Percentiles rank a stretch among this genome's conserved stretches.
Evolutionary conservation across 2,329 filamentous ascomycete genomes (phyloP).

Genomic region (Talaromyces verruculosus): DNA sequence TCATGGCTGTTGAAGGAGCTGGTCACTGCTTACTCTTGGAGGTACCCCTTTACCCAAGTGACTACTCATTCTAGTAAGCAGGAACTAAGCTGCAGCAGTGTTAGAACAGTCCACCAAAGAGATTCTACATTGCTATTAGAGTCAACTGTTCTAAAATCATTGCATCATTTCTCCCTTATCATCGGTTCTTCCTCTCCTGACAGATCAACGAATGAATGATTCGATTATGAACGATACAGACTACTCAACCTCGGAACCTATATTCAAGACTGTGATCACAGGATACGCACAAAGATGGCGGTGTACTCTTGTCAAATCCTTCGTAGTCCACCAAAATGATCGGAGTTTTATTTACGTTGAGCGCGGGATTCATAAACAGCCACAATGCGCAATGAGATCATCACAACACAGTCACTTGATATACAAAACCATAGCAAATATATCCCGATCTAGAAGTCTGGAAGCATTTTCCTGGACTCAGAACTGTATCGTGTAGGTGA

Average conservation of each 20-base stretch:
- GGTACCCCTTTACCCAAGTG: not conserved
- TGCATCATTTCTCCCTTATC: not conserved
- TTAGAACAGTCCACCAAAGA: not conserved
- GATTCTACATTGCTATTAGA: not conserved
- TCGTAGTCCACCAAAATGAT: not conserved
- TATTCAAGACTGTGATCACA: not conserved
- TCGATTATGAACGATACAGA: not conserved
- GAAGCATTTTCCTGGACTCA: not conserved
- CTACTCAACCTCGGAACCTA: not conserved
- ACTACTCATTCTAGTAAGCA: not conserved
- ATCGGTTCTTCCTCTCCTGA: not conserved
- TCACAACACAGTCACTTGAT: not conserved
- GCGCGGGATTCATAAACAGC: conserved; percentile 6
- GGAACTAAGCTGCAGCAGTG: too few species aligned
- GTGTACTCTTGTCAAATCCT: not conserved
- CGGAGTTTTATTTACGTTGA: not conserved
- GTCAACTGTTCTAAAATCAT: not conserved
- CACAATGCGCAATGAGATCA: conserved; percentile 11
- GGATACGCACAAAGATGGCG: not conserved
- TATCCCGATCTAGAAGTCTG: not conserved
- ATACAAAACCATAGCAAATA: not conserved
- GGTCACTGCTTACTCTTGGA: not conserved
- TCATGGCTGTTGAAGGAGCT: not conserved
- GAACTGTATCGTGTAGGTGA: not conserved
- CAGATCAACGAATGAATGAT: not conserved